phyloP scores from a whole-genome alignment of 306 rosid species.

The Vachellia pachyceras region DNA sequence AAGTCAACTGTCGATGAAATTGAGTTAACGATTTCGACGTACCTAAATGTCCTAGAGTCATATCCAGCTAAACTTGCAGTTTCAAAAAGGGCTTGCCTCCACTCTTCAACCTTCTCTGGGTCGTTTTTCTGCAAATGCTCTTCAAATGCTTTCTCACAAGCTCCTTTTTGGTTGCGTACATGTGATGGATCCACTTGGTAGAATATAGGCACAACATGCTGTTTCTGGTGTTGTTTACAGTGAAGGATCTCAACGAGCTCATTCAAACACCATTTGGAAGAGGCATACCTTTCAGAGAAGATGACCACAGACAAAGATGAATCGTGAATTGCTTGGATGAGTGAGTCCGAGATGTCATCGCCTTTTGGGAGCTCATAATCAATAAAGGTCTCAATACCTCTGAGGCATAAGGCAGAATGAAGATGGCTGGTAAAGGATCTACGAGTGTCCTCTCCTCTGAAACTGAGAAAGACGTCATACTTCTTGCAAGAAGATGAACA shows the following conservation, averaged over 20 bases:
- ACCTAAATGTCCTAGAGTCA: neutral
- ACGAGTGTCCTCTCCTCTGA: too few relatives aligned
- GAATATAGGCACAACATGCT: neutral
- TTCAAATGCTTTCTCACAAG: neutral
- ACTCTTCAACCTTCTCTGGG: neutral
- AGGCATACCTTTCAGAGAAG: neutral
- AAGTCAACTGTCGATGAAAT: too few relatives aligned
- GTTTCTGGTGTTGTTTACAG: neutral
- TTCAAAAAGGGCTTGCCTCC: slow-evolving; percentile 6
- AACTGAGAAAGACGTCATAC: too few relatives aligned
- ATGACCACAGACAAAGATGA: too few relatives aligned
- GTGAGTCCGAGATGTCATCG: too few relatives aligned
- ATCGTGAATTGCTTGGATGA: too few relatives aligned
- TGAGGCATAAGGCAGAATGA: too few relatives aligned
- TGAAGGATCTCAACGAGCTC: neutral
- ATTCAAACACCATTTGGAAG: slow-evolving; percentile 11
- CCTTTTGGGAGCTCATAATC: too few relatives aligned
- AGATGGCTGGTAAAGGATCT: too few relatives aligned
- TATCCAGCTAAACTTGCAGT: neutral
- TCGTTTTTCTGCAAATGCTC: neutral
- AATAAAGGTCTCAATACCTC: too few relatives aligned
- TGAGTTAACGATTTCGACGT: too few relatives aligned
- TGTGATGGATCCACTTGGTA: slow-evolving; percentile 13
- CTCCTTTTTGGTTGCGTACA: neutral
- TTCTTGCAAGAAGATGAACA: too few relatives aligned